Evolutionary conservation across 148 eudicot genomes (phyloP), one percentile per base, ranked within the genome.

Genomic region (Euryodendron excelsum): DNA sequence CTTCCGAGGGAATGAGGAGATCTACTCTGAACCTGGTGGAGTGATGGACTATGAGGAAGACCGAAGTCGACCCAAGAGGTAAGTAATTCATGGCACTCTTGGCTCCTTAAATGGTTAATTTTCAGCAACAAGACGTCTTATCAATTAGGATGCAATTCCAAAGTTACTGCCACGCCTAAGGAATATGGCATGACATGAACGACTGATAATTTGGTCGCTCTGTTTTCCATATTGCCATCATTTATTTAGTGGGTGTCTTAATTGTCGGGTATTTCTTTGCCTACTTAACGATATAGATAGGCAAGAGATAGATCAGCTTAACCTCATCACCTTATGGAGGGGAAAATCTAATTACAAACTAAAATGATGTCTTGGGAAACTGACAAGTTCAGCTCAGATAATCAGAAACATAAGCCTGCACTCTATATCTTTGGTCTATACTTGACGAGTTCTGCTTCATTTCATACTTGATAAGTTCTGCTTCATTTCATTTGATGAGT

Each of bases 31-130:
- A 89, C 88, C 87, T 89, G 96, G 94, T 68, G 94, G 97, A 88
- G 91, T 95, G 85, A 95, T 95, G 98, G 97, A 93, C 86, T 91
- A 81, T 69, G 97, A 90, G 84, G 98, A 91, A 87, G 97, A 93
- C 79, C 88, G 97, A 69, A 83, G 86, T 81, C 92, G 97, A 69
- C 90, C 93, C 11, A 95, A 95, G 90, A 95, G 98, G 98, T 95
- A 91, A 79, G 98, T 95, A 91, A 79, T 69, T 62, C 65, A 15
- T 61, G 0, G 44, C 10, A 69, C 36, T 28, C 50, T 14, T 8
- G 30, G 2, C 31, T 30, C 74, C 23, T 1, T 0, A 18, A 34
- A 25, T n/a, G 17, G 20, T 70, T 70, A 28, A 21, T 47, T 47
- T 23, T 50, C 55, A 8, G 7, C n/a, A n/a, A n/a, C n/a, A n/a